These are phyloP conservation scores for Escovopsis sp. DNA, from an alignment of 2,329 filamentous ascomycete genomes.

Conservation along the genomic window DNA sequence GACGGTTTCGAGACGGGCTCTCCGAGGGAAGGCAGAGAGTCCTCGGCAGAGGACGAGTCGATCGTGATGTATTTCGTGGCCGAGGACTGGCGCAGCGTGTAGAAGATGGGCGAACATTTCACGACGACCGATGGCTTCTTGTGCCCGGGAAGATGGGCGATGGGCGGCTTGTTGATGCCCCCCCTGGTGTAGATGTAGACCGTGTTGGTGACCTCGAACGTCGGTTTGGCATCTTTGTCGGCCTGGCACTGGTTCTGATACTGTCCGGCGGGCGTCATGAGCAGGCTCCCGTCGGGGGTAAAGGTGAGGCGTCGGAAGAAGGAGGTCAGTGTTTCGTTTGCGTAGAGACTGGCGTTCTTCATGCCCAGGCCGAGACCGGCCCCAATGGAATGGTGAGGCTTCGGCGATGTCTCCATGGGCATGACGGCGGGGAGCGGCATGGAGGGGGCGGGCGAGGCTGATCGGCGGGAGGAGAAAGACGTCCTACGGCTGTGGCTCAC, in stretches of 20 bases:
- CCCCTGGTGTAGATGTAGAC: constrained; percentile 97
- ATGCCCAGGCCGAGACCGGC: constrained; percentile 44
- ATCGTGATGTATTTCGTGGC: constrained; percentile 85
- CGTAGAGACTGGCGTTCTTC: constrained; percentile 81
- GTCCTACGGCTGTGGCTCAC: constrained; percentile 89
- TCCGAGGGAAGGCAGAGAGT: constrained; percentile 68
- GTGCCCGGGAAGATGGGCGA: constrained; percentile 88
- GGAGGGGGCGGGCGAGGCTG: constrained; percentile 83
- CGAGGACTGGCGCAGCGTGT: constrained; percentile 56
- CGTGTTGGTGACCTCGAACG: constrained; percentile 85
- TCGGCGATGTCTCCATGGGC: constrained; percentile 81
- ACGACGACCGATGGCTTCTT: constrained; percentile 97
- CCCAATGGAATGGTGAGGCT: constrained; percentile 43
- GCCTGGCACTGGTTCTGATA: constrained; percentile 66
- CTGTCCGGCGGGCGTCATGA: constrained; percentile 89
- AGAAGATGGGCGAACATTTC: constrained; percentile 81
- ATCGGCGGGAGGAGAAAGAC: constrained; percentile 78
- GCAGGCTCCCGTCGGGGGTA: constrained; percentile 82
- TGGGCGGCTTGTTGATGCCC: constrained; percentile 89
- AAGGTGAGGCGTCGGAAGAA: constrained; percentile 93
- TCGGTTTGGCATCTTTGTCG: constrained; percentile 53
- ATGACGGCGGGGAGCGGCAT: constrained; percentile 91
- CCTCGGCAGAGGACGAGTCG: constrained; percentile 79
- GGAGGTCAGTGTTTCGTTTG: constrained; percentile 90
- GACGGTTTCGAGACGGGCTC: constrained; percentile 60